These are phyloP conservation scores for Corchorus capsularis DNA, from an alignment of 345 rosid genomes.

Conservation along the genomic window DNA sequence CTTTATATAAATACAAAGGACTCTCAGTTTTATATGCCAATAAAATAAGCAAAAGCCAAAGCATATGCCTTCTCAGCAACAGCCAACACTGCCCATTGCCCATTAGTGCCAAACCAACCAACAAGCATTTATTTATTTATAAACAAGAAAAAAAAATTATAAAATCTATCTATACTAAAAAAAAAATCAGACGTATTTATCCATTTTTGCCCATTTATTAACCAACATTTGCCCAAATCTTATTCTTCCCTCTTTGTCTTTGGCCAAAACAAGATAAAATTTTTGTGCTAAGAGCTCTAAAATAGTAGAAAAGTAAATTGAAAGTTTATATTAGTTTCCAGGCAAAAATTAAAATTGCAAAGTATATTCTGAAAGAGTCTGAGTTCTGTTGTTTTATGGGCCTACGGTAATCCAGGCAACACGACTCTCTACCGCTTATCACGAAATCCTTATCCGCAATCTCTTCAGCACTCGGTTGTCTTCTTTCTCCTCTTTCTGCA, in stretches of 20 bases:
- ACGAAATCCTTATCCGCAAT: slow-evolving; percentile 53
- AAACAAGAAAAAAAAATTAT: not conserved
- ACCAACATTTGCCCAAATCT: not conserved
- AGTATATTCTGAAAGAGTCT: no score
- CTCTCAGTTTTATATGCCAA: not conserved
- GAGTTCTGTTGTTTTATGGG: slow-evolving; percentile 24
- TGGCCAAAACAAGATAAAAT: not conserved
- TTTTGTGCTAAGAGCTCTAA: not conserved
- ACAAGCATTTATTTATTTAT: not conserved
- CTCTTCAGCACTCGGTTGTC: slow-evolving; percentile 11
- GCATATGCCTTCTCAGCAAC: not conserved
- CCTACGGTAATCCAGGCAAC: slow-evolving; percentile 50
- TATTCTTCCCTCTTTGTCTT: not conserved
- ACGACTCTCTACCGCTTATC: slow-evolving; percentile 53
- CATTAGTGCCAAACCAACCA: not conserved
- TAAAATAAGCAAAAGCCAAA: not conserved
- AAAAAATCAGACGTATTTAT: not conserved
- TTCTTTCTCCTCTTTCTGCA: not conserved
- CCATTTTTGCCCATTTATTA: not conserved
- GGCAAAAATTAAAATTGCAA: no score
- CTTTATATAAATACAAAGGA: not conserved
- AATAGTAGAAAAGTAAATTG: not conserved
- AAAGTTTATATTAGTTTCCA: no score
- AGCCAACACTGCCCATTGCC: not conserved
- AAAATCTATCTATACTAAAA: no score